A percentile compares a stretch with the other conserved stretches of the same genome.
Evolutionary conservation across 2,329 filamentous ascomycete genomes (phyloP).

Genomic region (Erysiphe pulchra): DNA sequence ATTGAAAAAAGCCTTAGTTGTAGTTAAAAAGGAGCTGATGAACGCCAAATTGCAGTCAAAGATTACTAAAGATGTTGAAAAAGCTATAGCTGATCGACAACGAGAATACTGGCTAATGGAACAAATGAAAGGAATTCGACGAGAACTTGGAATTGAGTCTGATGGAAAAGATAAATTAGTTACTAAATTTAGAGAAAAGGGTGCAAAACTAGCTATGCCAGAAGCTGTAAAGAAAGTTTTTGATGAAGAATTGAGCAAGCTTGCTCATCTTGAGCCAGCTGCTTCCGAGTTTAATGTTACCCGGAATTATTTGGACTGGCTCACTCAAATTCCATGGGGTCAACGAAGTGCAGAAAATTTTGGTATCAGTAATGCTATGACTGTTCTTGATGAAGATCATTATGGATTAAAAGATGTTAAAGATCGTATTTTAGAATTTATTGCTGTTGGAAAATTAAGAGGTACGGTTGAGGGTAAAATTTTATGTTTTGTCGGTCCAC

Average conservation of each 20-base stretch:
- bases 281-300: constrained; percentile 98
- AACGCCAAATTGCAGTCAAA: constrained; percentile 93
- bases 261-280: constrained; percentile 80
- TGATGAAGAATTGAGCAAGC: constrained; percentile 92
- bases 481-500: constrained; percentile 86
- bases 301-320: constrained; percentile 92
- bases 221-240: constrained; percentile 94
- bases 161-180: constrained; percentile 97
- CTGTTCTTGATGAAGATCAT: constrained; percentile 84
- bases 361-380: constrained; percentile 71
- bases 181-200: constrained; percentile 93
- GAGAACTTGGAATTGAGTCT: constrained; percentile 86
- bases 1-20: constrained; percentile 70
- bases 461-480: constrained; percentile 98
- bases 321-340: constrained; percentile 95
- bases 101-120: constrained; percentile 98
- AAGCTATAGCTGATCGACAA: constrained; percentile 89
- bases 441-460: constrained; percentile 87
- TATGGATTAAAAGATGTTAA: constrained; percentile 96
- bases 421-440: constrained; percentile 93
- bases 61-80: constrained; percentile 93
- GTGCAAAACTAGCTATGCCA: constrained; percentile 80
- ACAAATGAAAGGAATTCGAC: constrained; percentile 95
- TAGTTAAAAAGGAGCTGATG: constrained; percentile 95
- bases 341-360: constrained; percentile 92